Evolutionary conservation across 1,284 basidiomycete genomes (phyloP), one percentile per base, ranked within the genome.

Genomic region (Apiotrichum siamense): DNA sequence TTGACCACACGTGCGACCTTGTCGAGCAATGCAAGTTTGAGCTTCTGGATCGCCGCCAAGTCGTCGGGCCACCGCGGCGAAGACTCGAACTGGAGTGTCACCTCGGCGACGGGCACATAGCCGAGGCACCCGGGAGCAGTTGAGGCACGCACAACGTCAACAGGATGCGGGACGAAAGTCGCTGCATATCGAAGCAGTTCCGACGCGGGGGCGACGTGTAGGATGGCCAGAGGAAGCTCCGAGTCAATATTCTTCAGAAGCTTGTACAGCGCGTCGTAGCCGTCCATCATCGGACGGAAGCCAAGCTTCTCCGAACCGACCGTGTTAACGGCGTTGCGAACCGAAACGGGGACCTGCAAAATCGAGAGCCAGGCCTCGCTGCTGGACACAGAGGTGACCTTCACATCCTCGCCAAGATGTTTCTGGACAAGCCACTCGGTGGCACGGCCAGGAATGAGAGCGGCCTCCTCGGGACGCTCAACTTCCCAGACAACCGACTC

Each of bases 31-130:
- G 94, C 94, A 3, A 96, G 78, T 73, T 98, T 98, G 75, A 93
- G 87, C 61, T 90, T 91, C 72, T 97, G 93, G 41, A 97, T 87
- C 0, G 92, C 91, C 17, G 79, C 79, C 1, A 98, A 79, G 63
- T 98, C 92, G 65, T 97, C 92, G 0, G 96, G 96, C 96, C 96
- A 99, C 59, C 83, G 81, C 0, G 86, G 85, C 0, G 90, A 94
- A 54, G 85, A 86, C 72, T 96, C 92, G 62, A 96, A 93, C 70
- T 92, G 87, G 35, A 97, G 70, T 23, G 88, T 70, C 44, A 90
- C 75, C 18, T 87, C 81, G 60, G 91, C 86, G 2, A 80, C 78
- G 0, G 84, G 81, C 11, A 85, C 66, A 64, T 85, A 86, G 31
- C 82, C 79, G 48, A 87, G 79, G 57, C 81, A 79, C 18, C 73